A percentile compares a stretch with the other conserved stretches of the same genome.
These are phyloP conservation scores for Aegilops umbellulata DNA, from an alignment of 176 grass and related monocot genomes.

Conservation along the genomic window DNA sequence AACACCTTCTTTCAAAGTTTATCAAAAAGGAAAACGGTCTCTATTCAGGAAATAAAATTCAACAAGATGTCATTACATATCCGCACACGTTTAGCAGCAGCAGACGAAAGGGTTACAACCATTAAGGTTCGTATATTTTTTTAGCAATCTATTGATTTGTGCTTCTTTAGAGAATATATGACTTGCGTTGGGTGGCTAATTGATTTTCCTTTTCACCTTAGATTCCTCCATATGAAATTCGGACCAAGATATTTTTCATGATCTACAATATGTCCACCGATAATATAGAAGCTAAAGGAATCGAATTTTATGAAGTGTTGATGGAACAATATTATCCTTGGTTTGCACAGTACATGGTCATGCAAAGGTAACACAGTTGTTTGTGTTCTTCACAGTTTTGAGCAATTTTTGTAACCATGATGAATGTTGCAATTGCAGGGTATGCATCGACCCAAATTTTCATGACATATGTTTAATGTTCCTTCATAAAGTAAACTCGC, in stretches of 20 bases:
- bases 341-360: constrained; percentile 89
- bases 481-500: constrained; percentile 66
- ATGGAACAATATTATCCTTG: constrained; percentile 76
- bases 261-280: constrained; percentile 81
- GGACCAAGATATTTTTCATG: constrained; percentile 86
- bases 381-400: neutral
- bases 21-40: no score
- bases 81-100: no score
- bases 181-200: no score
- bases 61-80: no score
- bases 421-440: constrained; percentile 31
- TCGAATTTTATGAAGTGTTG: constrained; percentile 69
- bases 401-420: neutral
- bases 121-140: no score
- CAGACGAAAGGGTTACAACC: no score
- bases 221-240: constrained; percentile 72
- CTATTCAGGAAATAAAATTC: no score
- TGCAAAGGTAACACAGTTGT: constrained; percentile 60
- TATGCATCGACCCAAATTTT: constrained; percentile 85
- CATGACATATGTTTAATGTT: constrained; percentile 79
- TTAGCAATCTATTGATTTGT: no score
- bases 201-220: constrained; percentile 29
- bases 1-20: no score
- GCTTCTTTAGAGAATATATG: no score
- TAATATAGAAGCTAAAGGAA: constrained; percentile 75